These are phyloP conservation scores for Magnusiomyces tetraspermus DNA, from an alignment of 1,139 yeast species.

Conservation along the genomic window DNA sequence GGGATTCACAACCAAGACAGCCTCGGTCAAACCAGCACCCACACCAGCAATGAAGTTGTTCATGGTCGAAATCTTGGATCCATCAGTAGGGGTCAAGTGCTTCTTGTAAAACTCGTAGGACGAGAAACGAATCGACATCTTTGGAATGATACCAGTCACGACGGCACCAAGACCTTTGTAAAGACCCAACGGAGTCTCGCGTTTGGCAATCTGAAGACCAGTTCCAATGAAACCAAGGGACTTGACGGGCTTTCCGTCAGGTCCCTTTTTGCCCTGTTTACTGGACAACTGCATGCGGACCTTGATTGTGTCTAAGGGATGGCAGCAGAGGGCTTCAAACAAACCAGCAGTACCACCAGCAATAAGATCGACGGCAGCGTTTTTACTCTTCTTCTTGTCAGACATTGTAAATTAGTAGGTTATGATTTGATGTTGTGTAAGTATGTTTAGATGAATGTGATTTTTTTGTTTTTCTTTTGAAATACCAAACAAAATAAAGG, in stretches of 20 bases:
- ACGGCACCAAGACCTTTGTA: constrained; percentile 97
- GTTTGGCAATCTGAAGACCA: constrained; percentile 64
- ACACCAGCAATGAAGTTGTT: constrained; percentile 83
- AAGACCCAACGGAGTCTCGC: constrained; percentile 77
- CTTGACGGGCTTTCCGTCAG: constrained; percentile 38
- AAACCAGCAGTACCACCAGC: constrained; percentile 98
- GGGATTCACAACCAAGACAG: constrained; percentile 88
- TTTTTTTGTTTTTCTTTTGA: too few relatives aligned
- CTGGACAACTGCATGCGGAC: constrained; percentile 89
- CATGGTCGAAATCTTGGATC: constrained; percentile 56
- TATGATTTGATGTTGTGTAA: too few relatives aligned
- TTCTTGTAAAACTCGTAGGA: constrained; percentile 85
- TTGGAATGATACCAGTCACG: constrained; percentile 93
- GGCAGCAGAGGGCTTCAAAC: constrained; percentile 93
- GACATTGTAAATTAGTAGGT: constrained; percentile 21
- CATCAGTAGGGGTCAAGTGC: constrained; percentile 51
- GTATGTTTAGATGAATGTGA: too few relatives aligned
- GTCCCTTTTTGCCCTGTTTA: constrained; percentile 16
- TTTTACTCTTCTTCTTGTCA: constrained; percentile 28
- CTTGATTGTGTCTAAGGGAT: constrained; percentile 78
- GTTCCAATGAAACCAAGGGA: constrained; percentile 82
- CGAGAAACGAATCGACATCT: constrained; percentile 94
- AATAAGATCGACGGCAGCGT: constrained; percentile 63
- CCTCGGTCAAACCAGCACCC: constrained; percentile 96
- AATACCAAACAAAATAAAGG: too few relatives aligned